Percentiles rank a stretch among this genome's conserved stretches.
Conservation (phyloP, 441 rosid genomes). For the Populus tomentosa region DNA sequence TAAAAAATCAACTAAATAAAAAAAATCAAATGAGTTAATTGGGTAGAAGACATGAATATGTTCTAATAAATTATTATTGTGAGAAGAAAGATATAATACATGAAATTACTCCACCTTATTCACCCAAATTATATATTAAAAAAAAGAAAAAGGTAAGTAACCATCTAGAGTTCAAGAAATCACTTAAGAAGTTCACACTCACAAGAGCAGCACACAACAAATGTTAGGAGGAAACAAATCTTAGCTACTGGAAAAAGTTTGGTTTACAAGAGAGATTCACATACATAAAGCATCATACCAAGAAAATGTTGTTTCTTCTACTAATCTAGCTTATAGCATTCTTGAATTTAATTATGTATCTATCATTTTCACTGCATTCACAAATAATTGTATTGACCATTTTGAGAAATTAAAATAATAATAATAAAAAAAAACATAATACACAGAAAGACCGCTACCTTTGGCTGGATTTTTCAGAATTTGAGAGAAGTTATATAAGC, state of each 20-base stretch:
- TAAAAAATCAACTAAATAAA: neutral
- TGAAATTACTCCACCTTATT: too few species aligned
- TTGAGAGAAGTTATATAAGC: conserved; percentile 69
- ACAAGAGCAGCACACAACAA: neutral
- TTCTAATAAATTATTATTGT: too few species aligned
- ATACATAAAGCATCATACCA: neutral
- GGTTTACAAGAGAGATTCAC: neutral
- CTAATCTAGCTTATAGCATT: neutral
- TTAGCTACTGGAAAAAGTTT: neutral
- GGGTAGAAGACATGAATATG: too few species aligned
- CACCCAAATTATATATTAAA: too few species aligned
- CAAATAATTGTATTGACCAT: neutral
- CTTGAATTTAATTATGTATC: neutral
- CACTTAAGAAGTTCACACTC: neutral
- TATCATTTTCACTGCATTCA: too few species aligned
- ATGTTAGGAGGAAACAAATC: neutral
- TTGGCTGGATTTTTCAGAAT: conserved; percentile 35
- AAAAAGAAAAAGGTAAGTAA: too few species aligned
- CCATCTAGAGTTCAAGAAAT: neutral
- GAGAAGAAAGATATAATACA: too few species aligned
- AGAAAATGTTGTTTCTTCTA: neutral
- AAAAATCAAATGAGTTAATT: too few species aligned
- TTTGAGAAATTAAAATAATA: neutral
- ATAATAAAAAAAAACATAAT: neutral
- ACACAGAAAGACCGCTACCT: conserved; percentile 18